Conservation (phyloP, 2,329 filamentous ascomycete genomes). For the Penicillium capsulatum region DNA sequence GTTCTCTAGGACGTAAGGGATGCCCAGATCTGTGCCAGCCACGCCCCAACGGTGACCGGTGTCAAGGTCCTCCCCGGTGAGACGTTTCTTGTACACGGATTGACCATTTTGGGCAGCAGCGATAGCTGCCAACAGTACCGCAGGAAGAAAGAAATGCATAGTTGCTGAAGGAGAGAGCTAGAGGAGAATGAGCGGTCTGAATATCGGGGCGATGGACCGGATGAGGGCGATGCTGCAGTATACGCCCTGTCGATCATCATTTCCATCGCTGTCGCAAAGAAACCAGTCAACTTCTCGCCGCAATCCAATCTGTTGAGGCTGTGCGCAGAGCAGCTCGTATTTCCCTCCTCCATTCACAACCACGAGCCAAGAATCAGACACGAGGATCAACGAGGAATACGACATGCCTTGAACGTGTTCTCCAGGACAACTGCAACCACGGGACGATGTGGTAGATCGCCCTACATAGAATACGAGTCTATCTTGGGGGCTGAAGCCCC, state of each 20-base stretch:
- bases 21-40: conserved; percentile 10
- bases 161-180: neutral
- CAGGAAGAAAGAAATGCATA: neutral
- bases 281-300: no score
- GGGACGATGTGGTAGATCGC: neutral
- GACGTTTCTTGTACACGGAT: conserved; percentile 7
- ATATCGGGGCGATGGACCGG: no score
- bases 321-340: conserved; percentile 3
- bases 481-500: neutral
- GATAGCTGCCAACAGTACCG: neutral
- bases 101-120: conserved; percentile 1
- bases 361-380: conserved; percentile 1
- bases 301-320: conserved; percentile 2
- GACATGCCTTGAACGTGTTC: neutral
- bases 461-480: neutral
- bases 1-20: conserved; percentile 11
- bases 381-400: no score
- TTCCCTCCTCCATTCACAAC: neutral
- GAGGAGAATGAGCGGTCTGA: no score
- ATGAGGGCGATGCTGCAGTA: neutral
- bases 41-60: conserved; percentile 8
- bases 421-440: neutral
- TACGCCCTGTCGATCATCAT: neutral
- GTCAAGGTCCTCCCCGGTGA: conserved; percentile 10
- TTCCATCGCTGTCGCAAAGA: no score